Conservation (phyloP, 805 yeast species). For the Ogataea dorogensis region DNA sequence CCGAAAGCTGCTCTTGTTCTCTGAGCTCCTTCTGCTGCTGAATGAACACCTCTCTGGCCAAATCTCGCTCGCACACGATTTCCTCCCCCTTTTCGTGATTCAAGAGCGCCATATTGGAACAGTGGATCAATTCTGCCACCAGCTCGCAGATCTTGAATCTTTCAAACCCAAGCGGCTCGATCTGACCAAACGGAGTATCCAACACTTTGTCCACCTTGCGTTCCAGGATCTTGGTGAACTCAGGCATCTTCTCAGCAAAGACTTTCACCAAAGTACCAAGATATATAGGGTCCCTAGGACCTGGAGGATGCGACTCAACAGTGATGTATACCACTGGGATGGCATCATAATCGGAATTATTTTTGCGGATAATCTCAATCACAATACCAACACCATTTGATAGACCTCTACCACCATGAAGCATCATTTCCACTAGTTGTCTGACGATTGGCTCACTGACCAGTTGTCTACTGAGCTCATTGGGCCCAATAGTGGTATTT, state of each 20-base stretch:
- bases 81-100: slow-evolving; percentile 74
- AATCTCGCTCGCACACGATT: slow-evolving; percentile 67
- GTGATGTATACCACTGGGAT: slow-evolving; percentile 83
- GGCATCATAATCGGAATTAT: slow-evolving; percentile 91
- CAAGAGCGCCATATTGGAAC: slow-evolving; percentile 93
- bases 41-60: slow-evolving; percentile 54
- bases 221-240: slow-evolving; percentile 62
- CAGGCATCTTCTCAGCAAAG: slow-evolving; percentile 71
- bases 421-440: slow-evolving; percentile 71
- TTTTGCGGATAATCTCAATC: slow-evolving; percentile 91
- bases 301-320: slow-evolving; percentile 87
- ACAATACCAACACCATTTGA: slow-evolving; percentile 94
- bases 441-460: slow-evolving; percentile 72
- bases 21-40: slow-evolving; percentile 30
- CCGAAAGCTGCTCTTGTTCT: slow-evolving; percentile 25
- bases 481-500: slow-evolving; percentile 93
- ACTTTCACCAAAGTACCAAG: slow-evolving; percentile 79
- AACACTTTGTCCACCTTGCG: slow-evolving; percentile 37
- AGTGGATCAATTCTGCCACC: slow-evolving; percentile 90
- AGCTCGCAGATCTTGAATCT: slow-evolving; percentile 87
- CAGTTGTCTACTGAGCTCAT: slow-evolving; percentile 86
- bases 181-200: slow-evolving; percentile 63
- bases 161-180: slow-evolving; percentile 84
- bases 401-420: slow-evolving; percentile 80
- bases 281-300: slow-evolving; percentile 88